These are phyloP conservation scores for Taphrina flavorubra DNA, from an alignment of 1,139 yeast genomes.

Conservation along the genomic window DNA sequence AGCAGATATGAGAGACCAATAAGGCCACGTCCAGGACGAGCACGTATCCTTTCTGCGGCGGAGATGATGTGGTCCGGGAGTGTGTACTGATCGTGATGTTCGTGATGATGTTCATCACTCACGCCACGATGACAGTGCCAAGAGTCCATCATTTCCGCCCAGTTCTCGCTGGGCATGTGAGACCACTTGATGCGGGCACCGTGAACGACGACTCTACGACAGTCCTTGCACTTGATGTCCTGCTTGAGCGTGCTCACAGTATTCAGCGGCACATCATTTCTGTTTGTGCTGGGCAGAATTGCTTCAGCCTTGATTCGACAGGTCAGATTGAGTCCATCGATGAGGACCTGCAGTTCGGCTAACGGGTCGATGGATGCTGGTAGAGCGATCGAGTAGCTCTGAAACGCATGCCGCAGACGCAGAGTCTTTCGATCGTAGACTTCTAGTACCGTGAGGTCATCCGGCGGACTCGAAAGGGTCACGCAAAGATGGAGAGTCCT, in stretches of 20 bases:
- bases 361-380: constrained; percentile 27
- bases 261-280: constrained; percentile 23
- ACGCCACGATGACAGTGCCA: constrained; percentile 90
- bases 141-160: constrained; percentile 96
- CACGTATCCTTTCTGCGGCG: constrained; percentile 24
- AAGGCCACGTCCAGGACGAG: constrained; percentile 19
- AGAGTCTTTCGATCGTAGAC: constrained; percentile 37
- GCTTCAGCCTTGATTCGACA: constrained; percentile 16
- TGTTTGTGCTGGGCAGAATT: neutral
- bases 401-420: constrained; percentile 28
- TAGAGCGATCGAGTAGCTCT: constrained; percentile 18
- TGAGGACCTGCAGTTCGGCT: neutral
- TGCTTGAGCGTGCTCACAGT: neutral
- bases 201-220: neutral
- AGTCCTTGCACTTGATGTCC: constrained; percentile 4
- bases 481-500: constrained; percentile 16
- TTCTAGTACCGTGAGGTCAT: constrained; percentile 14
- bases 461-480: constrained; percentile 4
- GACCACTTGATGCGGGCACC: constrained; percentile 47
- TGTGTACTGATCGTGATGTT: constrained; percentile 44
- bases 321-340: neutral
- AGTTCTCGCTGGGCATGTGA: constrained; percentile 87
- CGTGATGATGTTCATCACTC: constrained; percentile 58
- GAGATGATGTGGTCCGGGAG: constrained; percentile 27
- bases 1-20: constrained; percentile 21